phyloP scores from a whole-genome alignment of 2,329 filamentous ascomycete species.

The Fusarium sp. region DNA sequence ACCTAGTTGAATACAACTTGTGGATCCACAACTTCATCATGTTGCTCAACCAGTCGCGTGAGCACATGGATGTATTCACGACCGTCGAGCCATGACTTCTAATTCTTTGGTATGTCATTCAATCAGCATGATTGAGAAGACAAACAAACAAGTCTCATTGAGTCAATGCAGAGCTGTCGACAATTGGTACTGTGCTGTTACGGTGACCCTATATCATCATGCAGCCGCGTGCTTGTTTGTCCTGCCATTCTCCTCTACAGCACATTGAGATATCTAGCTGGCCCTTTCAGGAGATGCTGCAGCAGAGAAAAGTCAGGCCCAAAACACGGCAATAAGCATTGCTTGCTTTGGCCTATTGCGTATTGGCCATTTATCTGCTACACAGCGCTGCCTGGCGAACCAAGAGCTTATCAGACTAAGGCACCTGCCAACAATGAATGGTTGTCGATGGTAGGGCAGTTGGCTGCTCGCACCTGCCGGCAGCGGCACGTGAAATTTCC shows the following conservation, averaged over 20 bases:
- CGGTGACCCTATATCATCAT: too few species aligned
- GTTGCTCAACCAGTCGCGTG: not conserved
- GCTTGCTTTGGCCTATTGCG: not conserved
- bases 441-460: not conserved
- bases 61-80: not conserved
- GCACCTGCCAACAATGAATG: not conserved
- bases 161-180: not conserved
- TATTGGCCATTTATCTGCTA: not conserved
- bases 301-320: not conserved
- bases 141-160: not conserved
- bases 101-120: not conserved
- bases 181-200: too few species aligned
- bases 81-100: not conserved
- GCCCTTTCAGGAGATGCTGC: too few species aligned
- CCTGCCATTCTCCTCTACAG: too few species aligned
- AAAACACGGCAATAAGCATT: not conserved
- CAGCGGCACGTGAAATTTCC: conserved; percentile 36
- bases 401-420: not conserved
- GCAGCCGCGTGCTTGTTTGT: too few species aligned
- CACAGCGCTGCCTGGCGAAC: not conserved
- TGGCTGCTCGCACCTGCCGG: conserved; percentile 21
- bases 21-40: not conserved
- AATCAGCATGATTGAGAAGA: not conserved
- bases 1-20: not conserved
- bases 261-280: too few species aligned